Base-by-base conservation (phyloP, 805 yeast genomes). In the Barnettozyma wickerhamii region DNA sequence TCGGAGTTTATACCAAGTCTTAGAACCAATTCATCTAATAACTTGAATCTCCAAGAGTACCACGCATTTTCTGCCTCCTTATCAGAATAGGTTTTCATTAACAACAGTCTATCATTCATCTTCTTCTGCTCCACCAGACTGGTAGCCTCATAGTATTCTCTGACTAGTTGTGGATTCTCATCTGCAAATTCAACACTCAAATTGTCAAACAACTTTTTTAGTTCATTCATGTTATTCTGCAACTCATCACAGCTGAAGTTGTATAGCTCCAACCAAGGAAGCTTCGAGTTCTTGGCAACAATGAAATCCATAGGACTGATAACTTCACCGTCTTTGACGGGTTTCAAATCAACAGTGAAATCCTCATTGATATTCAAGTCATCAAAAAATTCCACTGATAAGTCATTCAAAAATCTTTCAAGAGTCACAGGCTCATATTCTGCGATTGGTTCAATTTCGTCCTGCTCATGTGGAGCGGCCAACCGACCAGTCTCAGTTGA, bases 171-270 rank as follows among this genome's bases (percentile, higher is more conserved):
- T 5, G 60, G 61, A 20, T 57, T 57, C 14, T 50, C 57, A 5
- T 51, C 55, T 6, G 50, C 35, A 34, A 57, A 55, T 20, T 55
- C 60, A 1, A 42, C 43, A 31, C 49, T 51, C 10, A 55, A 41
- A 23, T 50, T 41, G 26, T 55, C 58, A 36, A 57, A 54, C 17
- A 51, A 33, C 2, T 28, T 40, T 19, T 49, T 52, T 35, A 57
- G 32, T 19, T 49, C 51, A 15, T 42, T 40, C 56, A 57, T 53
- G 31, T 54, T 53, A 30, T 51, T 53, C 29, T 53, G 58, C 12
- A 57, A 23, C 32, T 55, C 60, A 19, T 43, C 48, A 45, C 61
- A 57, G 34, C 61, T 54, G 37, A 57, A 57, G 19, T 46, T 48
- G 30, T 48, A 51, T 1, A 57, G 43, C 19, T 55, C 61, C 6